These are phyloP conservation scores for Acanthamoeba triangularis DNA, from an alignment of 208 protist genomes.

Conservation along the genomic window DNA sequence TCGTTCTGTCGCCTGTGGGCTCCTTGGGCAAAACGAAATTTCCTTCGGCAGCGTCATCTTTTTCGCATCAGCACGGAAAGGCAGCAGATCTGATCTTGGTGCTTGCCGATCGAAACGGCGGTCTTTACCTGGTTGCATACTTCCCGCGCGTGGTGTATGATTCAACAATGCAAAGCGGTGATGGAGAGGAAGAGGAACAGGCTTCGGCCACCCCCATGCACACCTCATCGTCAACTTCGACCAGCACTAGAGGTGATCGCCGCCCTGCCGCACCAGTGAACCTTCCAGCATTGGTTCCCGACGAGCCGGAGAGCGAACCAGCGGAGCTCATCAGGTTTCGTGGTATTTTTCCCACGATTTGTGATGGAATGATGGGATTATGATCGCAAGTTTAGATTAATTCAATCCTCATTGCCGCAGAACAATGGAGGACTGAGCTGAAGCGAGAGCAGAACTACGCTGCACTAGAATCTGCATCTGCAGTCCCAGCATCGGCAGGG, in stretches of 20 bases:
- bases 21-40: too few relatives aligned
- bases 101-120: too few relatives aligned
- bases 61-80: too few relatives aligned
- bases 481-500: not conserved
- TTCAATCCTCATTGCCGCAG: not conserved
- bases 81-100: too few relatives aligned
- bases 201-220: not conserved
- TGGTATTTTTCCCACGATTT: not conserved
- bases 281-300: not conserved
- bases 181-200: slow-evolving; percentile 64
- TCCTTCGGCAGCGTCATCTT: too few relatives aligned
- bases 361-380: not conserved
- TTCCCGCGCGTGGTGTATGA: not conserved
- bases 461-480: not conserved
- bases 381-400: not conserved
- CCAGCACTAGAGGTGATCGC: not conserved
- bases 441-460: not conserved
- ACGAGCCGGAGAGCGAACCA: not conserved
- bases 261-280: not conserved
- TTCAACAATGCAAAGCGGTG: slow-evolving; percentile 7
- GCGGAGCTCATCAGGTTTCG: not conserved
- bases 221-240: not conserved
- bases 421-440: slow-evolving; percentile 20
- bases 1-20: too few relatives aligned
- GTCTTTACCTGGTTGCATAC: too few relatives aligned